phyloP scores from a whole-genome alignment of 202 grass and related monocot species.

The Panicum virgatum region DNA sequence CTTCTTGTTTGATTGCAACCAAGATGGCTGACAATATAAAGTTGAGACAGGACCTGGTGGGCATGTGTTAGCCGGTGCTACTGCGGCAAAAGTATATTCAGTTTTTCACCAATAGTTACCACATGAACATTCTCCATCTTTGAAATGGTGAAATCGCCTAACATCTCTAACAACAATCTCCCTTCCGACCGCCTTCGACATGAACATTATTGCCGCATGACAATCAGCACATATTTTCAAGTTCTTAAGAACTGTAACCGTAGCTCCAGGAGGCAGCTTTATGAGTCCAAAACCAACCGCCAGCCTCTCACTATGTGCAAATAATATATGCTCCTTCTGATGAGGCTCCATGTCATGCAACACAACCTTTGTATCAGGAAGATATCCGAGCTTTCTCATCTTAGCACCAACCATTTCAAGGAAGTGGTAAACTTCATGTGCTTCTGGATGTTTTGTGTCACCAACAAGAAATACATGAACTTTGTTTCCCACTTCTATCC shows the following conservation, averaged over 20 bases:
- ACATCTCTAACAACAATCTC: slow-evolving; percentile 84
- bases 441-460: slow-evolving; percentile 77
- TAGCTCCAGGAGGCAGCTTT: slow-evolving; percentile 65
- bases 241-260: slow-evolving; percentile 89
- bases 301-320: slow-evolving; percentile 80
- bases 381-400: slow-evolving; percentile 88
- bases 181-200: slow-evolving; percentile 73
- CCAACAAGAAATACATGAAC: slow-evolving; percentile 78
- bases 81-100: slow-evolving; percentile 20
- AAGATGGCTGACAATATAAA: slow-evolving; percentile 4
- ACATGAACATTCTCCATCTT: slow-evolving; percentile 83
- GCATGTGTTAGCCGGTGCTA: slow-evolving; percentile 9
- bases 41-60: slow-evolving; percentile 8
- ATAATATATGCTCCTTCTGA: slow-evolving; percentile 76
- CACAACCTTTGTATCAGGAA: slow-evolving; percentile 73
- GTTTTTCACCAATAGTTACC: slow-evolving; percentile 97
- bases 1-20: slow-evolving; percentile 4
- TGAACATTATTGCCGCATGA: slow-evolving; percentile 83
- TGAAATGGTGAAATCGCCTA: slow-evolving; percentile 94
- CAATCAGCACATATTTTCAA: slow-evolving; percentile 88
- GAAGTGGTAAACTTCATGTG: slow-evolving; percentile 55
- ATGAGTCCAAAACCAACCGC: slow-evolving; percentile 86
- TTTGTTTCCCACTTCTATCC: slow-evolving; percentile 86
- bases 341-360: slow-evolving; percentile 69
- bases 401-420: slow-evolving; percentile 74